Evolutionary conservation across 2,329 filamentous ascomycete species (phyloP), one percentile per base, ranked within the genome.

Genomic region (Pestalotiopsis fici): DNA sequence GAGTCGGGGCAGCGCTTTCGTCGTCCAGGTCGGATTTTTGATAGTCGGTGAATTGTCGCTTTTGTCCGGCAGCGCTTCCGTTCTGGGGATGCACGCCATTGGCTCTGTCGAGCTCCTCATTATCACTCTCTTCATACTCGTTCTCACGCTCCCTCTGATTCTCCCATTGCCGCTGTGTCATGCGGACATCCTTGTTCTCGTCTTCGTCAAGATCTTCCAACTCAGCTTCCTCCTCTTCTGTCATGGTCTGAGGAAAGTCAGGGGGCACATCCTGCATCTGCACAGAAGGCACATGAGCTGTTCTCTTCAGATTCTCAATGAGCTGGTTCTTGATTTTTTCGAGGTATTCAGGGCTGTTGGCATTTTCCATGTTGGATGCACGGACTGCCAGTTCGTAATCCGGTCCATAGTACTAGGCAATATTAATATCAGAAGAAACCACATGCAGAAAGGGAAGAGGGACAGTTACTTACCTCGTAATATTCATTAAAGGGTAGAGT

Each of bases 401-500:
- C 6, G 93, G 93, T 15, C 93, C 93, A 78, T 98, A 99, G 76
- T 97, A 97, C 86, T 96, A 82, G 3, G 23, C 83, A 82, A 71
- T n/a, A 88, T 69, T 23, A 65, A 73, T 71, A 60, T 71, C 70
- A 50, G 28, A 27, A 25, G n/a, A n/a, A 12, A 23, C 3, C 18
- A 54, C 31, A n/a, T 59, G 25, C 21, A 18, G n/a, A 61, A 13
- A 21, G 5, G 12, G 21, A 2, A 35, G n/a, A 3, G 6, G 2
- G 15, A 39, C 18, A 35, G 12, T n/a, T 21, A 18, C 57, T 75
- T 79, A 90, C 89, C 77, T 91, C 88, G 77, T 98, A 98, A 80
- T 98, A 98, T 83, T 98, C 95, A 71, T 97, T 98, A 80, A 94
- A 98, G 0, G 95, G 95, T 54, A 98, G 85, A n/a, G 93, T 90